Evolutionary conservation across 1,284 basidiomycete species (phyloP).

Genomic region (Anthracocystis walkeri): DNA sequence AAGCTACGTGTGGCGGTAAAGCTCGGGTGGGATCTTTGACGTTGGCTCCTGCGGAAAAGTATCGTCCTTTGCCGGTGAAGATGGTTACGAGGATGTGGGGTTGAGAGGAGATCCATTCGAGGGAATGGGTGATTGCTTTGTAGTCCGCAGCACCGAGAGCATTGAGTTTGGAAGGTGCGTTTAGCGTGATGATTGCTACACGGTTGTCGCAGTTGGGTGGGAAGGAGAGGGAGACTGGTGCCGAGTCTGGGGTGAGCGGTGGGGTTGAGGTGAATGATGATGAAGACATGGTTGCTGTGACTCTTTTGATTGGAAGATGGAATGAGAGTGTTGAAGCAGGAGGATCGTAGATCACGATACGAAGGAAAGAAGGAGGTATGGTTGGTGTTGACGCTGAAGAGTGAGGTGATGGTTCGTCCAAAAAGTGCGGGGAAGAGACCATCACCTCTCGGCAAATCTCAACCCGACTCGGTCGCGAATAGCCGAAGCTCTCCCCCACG

Average conservation of each 20-base stretch:
- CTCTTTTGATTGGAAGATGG: neutral
- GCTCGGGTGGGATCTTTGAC: slow-evolving; percentile 49
- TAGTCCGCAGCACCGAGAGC: slow-evolving; percentile 40
- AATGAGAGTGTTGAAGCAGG: neutral
- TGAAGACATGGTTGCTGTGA: slow-evolving; percentile 14
- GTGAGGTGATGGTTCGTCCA: neutral
- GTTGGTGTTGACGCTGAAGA: neutral
- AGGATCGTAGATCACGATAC: neutral
- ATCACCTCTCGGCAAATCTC: slow-evolving; percentile 8
- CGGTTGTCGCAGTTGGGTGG: slow-evolving; percentile 43
- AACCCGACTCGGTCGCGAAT: slow-evolving; percentile 15
- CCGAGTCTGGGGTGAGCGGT: slow-evolving; percentile 23
- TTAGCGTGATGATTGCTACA: slow-evolving; percentile 49
- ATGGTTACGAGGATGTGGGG: slow-evolving; percentile 48
- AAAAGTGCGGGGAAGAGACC: slow-evolving; percentile 11
- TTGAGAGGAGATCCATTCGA: slow-evolving; percentile 53
- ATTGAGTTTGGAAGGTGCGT: slow-evolving; percentile 47
- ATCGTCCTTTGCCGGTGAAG: slow-evolving; percentile 54
- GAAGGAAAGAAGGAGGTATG: neutral
- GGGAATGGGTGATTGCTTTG: slow-evolving; percentile 31
- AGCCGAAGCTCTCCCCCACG: slow-evolving; percentile 24
- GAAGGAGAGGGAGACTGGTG: slow-evolving; percentile 48
- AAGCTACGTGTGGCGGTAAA: slow-evolving; percentile 17
- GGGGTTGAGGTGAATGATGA: slow-evolving; percentile 22
- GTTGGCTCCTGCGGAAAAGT: slow-evolving; percentile 57